Evolutionary conservation across 2,329 filamentous ascomycete genomes (phyloP), one percentile per base, ranked within the genome.

Genomic region (Fusarium equiseti): DNA sequence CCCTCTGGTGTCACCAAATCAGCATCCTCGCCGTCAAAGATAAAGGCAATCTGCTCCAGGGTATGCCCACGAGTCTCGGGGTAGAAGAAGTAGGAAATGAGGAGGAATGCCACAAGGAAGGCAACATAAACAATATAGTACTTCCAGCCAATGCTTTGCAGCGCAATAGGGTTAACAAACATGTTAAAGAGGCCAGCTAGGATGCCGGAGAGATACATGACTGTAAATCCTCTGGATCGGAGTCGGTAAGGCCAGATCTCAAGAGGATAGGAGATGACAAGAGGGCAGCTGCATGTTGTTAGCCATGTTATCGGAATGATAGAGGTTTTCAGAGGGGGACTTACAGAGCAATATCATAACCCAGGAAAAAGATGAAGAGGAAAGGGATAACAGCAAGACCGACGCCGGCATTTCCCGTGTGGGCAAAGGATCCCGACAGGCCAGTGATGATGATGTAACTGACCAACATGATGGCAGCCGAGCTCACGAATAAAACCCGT

Each of bases 181-280:
- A 49, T 24, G 27, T 63, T 55, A 45, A 63, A 63, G 18, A 63
- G 42, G 27, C 15, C 26, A 15, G 26, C 26, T 42, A 62, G 11
- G 27, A 62, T 5, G 22, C 60, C 61, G 0, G 60, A 42, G 16
- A 43, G 35, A 46, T 48, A 63, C 0, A 42, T 35, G 0, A 63
- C 57, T 13, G 46, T 63, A 0, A 63, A 49, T 11, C 60, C 60
- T 0, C 57, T 32, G 11, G 60, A 63, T 8, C 57, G 57, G 1
- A 63, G 60, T 3, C 48, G 52, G 1, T 42, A 63, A 16, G 53
- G 48, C 60, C 60, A 63, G 6, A 63, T 60, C 22, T 63, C 60
- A 6, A 59, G 46, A 8, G 60, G 60, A 9, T 63, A 63, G 0
- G 60, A 48, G 7, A 63, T 49, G 4, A 54, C 11, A 27, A 63